Evolutionary conservation across 2,329 filamentous ascomycete species (phyloP).

Genomic region (Phialophora macrospora): DNA sequence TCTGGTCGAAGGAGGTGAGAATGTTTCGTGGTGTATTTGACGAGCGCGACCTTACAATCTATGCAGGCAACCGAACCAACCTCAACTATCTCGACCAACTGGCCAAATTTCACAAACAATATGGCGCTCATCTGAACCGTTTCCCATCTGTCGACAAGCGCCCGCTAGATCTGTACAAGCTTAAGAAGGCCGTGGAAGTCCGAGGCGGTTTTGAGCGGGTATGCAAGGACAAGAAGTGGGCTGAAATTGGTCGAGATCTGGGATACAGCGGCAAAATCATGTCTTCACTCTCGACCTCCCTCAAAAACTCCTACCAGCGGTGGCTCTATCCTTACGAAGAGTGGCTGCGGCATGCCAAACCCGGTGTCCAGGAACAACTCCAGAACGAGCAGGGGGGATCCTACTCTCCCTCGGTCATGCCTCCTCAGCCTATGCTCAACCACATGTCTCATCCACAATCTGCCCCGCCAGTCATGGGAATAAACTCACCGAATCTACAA

Average conservation of each 20-base stretch:
- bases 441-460: slow-evolving; percentile 54
- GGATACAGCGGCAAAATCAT: slow-evolving; percentile 99
- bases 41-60: slow-evolving; percentile 41
- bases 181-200: slow-evolving; percentile 95
- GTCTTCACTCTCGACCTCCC: slow-evolving; percentile 94
- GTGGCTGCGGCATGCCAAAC: slow-evolving; percentile 86
- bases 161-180: slow-evolving; percentile 88
- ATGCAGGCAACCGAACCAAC: slow-evolving; percentile 85
- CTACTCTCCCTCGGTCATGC: slow-evolving; percentile 69
- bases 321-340: slow-evolving; percentile 98
- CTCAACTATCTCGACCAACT: slow-evolving; percentile 94
- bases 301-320: slow-evolving; percentile 97
- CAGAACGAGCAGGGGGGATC: slow-evolving; percentile 93
- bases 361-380: slow-evolving; percentile 93
- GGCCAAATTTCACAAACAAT: slow-evolving; percentile 94
- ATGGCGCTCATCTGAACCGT: slow-evolving; percentile 89
- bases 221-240: slow-evolving; percentile 98
- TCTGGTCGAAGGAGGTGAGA: slow-evolving; percentile 94
- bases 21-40: slow-evolving; percentile 28
- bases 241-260: slow-evolving; percentile 92
- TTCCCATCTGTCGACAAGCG: slow-evolving; percentile 98
- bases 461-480: slow-evolving; percentile 55
- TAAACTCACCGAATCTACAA: slow-evolving; percentile 55
- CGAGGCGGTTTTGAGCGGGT: slow-evolving; percentile 95
- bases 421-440: slow-evolving; percentile 74